These are phyloP conservation scores for Paraphaeosphaeria sporulosa DNA, from an alignment of 2,329 filamentous ascomycete species.

Conservation along the genomic window DNA sequence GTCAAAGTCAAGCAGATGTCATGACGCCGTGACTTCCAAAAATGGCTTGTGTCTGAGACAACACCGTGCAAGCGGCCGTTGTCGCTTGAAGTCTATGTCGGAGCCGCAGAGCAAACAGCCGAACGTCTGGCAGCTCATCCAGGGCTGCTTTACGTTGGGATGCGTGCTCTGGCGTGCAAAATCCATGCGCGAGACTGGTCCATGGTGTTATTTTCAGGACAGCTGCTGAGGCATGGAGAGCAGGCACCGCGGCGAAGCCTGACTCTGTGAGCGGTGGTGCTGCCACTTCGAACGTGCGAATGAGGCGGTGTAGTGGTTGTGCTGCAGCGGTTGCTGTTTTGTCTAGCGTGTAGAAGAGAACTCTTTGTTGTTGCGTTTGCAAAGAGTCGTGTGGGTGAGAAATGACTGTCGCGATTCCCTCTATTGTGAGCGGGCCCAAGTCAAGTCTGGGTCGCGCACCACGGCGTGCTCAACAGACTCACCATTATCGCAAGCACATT, in stretches of 20 bases:
- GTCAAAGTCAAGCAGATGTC: neutral
- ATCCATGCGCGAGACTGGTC: neutral
- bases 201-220: neutral
- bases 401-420: constrained; percentile 1
- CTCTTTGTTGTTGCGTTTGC: neutral
- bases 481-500: neutral
- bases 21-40: constrained; percentile 13
- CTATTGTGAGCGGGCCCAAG: neutral
- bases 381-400: neutral
- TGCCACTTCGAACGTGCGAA: neutral
- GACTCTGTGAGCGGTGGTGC: neutral
- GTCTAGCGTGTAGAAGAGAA: neutral
- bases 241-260: neutral
- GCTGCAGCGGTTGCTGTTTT: neutral
- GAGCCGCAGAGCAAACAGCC: neutral
- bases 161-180: neutral
- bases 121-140: neutral
- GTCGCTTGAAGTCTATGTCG: neutral
- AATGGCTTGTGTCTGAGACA: constrained; percentile 14
- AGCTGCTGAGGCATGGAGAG: neutral
- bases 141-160: neutral
- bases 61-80: constrained; percentile 10
- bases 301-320: neutral
- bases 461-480: constrained; percentile 2
- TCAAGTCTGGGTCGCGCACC: constrained; percentile 2